Conservation (phyloP, 805 yeast species). For the Myxozyma geophila region DNA sequence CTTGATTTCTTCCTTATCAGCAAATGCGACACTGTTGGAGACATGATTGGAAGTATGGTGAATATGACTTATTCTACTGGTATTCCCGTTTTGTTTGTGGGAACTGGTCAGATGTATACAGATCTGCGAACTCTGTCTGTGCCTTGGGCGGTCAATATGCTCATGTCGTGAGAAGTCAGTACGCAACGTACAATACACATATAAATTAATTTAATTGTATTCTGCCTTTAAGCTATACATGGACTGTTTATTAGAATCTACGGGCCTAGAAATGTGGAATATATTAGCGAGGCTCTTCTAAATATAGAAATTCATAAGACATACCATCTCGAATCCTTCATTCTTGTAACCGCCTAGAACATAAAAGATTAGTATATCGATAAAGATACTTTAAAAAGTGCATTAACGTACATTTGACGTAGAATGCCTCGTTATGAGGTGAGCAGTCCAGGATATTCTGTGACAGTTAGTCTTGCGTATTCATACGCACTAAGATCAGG, state of each 20-base stretch:
- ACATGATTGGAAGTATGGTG: slow-evolving; percentile 93
- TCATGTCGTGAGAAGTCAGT: slow-evolving; percentile 51
- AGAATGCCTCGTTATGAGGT: slow-evolving; percentile 78
- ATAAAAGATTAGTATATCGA: not conserved
- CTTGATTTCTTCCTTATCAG: slow-evolving; percentile 91
- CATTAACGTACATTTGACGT: slow-evolving; percentile 68
- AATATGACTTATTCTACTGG: slow-evolving; percentile 97
- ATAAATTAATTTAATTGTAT: not conserved
- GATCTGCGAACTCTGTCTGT: slow-evolving; percentile 89
- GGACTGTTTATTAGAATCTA: not conserved
- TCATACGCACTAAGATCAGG: not conserved
- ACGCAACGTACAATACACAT: not conserved
- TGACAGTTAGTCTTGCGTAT: not conserved
- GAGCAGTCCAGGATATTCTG: slow-evolving; percentile 77
- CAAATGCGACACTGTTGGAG: slow-evolving; percentile 97
- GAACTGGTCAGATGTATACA: slow-evolving; percentile 96
- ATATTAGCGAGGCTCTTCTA: too few species aligned
- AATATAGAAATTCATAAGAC: not conserved
- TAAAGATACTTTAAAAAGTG: not conserved
- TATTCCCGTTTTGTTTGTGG: slow-evolving; percentile 92
- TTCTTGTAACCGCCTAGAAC: slow-evolving; percentile 31
- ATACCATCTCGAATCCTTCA: slow-evolving; percentile 34
- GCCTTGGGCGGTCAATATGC: slow-evolving; percentile 86
- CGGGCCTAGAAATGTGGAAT: not conserved
- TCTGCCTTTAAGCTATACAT: not conserved